Evolutionary conservation across 2,329 filamentous ascomycete species (phyloP), one percentile per base, ranked within the genome.

Genomic region (Calonectria pteridis): DNA sequence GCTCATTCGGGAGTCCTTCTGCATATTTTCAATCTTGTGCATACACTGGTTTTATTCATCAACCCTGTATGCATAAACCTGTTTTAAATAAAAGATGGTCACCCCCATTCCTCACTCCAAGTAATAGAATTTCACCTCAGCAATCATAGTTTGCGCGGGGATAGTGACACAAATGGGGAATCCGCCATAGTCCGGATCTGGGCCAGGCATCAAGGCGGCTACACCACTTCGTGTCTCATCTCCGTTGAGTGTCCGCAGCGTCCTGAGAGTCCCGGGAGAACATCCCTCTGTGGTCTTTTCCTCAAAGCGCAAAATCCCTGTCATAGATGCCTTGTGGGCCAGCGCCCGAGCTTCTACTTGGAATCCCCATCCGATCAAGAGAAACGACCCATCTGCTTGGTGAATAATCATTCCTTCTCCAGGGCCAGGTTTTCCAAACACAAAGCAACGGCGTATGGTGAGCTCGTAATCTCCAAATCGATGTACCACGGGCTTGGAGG

Each of bases 161-260:
- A 90, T 87, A 0, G 87, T 90, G 3, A 90, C 84, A 51, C 84
- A 84, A 33, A 89, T 90, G 3, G 55, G 33, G 69, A 89, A 89
- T 0, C 86, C 86, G 5, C 88, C 88, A 79, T 90, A 90, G 73
- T 90, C 88, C 0, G 88, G 87, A 51, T 89, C 83, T 53, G 88
- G 86, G 71, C 85, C 88, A 2, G 59, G 53, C 74, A 77, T 77
- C 55, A 62, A 51, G 68, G 49, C 49, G 46, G 55, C 20, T 7
- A 31, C 6, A 6, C 72, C 74, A 40, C 73, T 31, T 9, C 67
- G 66, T 1, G 74, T 77, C 40, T 77, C 72, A 20, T 76, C 75
- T 6, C 75, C 74, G 20, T 77, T 76, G 14, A 76, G 31, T 10
- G 29, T 46, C 14, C 74, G 62, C 9, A 67, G 11, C 0, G 58